These are phyloP conservation scores for Quercus glauca DNA, from an alignment of 306 rosid genomes.

Conservation along the genomic window DNA sequence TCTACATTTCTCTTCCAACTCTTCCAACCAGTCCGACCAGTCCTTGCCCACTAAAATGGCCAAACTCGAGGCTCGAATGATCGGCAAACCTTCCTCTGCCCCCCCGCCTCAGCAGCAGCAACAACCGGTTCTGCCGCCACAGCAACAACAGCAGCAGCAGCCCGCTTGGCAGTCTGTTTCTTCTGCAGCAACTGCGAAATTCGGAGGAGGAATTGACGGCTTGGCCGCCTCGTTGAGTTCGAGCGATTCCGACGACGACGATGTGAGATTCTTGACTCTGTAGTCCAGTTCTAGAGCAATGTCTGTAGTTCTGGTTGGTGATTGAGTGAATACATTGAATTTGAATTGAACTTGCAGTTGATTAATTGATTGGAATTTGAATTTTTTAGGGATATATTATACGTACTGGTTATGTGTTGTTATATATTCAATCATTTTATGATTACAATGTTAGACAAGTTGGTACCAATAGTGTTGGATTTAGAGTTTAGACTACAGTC, in stretches of 20 bases:
- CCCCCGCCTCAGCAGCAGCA: constrained; percentile 27
- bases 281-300: constrained; percentile 7
- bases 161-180: constrained; percentile 62
- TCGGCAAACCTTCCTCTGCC: constrained; percentile 66
- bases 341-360: too few relatives aligned
- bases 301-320: neutral
- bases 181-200: constrained; percentile 52
- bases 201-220: constrained; percentile 55
- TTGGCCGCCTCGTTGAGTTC: constrained; percentile 69
- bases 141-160: constrained; percentile 31
- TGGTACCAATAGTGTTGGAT: neutral
- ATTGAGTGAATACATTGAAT: neutral
- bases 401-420: too few relatives aligned
- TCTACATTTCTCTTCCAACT: constrained; percentile 92
- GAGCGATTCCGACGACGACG: constrained; percentile 93
- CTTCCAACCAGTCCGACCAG: constrained; percentile 98
- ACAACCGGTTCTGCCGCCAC: constrained; percentile 12
- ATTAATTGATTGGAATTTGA: too few relatives aligned
- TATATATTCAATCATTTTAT: too few relatives aligned
- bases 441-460: neutral
- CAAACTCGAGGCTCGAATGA: constrained; percentile 98
- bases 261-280: constrained; percentile 44
- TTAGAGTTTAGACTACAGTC: neutral
- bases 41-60: constrained; percentile 95
- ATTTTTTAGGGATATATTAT: too few relatives aligned